Evolutionary conservation across 371 early-diverging fungal species (phyloP), one percentile per base, ranked within the genome.

Genomic region (Mortierella sp.): DNA sequence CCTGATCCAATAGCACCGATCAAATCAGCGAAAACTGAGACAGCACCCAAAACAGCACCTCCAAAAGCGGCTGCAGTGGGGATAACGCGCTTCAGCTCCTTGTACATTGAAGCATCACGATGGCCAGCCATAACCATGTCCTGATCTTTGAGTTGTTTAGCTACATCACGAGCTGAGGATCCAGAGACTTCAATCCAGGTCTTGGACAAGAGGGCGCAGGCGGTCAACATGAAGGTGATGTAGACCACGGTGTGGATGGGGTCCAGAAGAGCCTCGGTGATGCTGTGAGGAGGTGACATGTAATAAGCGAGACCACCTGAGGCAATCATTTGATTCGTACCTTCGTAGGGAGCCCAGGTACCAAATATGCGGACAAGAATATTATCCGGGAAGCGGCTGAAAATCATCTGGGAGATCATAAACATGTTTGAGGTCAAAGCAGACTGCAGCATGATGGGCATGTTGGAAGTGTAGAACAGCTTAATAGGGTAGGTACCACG

Each of bases 361-460:
- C 99, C 99, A 53, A 99, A 86, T 26, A 99, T 80, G 62, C 95
- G 89, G 59, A 99, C 94, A 73, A 99, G 86, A 45, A 99, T 87
- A 87, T 96, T 97, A 56, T 96, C 92, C 3, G 99, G 98, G 90
- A 96, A 99, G 64, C 95, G 91, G 83, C 90, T 94, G 90, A 92
- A 98, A 49, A 99, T 90, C 84, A 98, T 89, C 87, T 98, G 98
- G n/a, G 99, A 98, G 82, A 99, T 90, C 86, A 98, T 93, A 85
- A 96, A 98, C 73, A 98, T 87, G 85, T 99, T 95, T 78, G 98
- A 95, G 59, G 96, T 93, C 67, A 99, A 89, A 58, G 99, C 96
- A 34, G 98, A 97, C 87, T 99, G 99, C 67, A 99, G 91, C 96
- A 99, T 99, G 77, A 99, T 96, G 64, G 99, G 99, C 97, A 98